Conservation (phyloP, 345 rosid species). For the Firmiana major region DNA sequence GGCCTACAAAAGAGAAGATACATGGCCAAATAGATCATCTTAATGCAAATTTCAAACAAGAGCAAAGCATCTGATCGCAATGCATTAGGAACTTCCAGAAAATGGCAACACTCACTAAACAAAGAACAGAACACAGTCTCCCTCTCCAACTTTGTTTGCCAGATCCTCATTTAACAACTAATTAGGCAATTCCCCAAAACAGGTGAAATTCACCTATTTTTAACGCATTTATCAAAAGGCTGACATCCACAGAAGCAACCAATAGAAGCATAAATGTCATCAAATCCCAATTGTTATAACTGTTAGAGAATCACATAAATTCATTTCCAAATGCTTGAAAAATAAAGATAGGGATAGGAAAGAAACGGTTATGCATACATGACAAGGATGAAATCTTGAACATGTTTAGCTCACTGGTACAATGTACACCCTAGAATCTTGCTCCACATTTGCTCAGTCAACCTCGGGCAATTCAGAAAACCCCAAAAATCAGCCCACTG, state of each 20-base stretch:
- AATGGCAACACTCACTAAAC: neutral
- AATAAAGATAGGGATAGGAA: neutral
- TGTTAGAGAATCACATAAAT: neutral
- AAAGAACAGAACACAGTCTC: neutral
- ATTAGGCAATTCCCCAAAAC: neutral
- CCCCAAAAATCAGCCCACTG: neutral
- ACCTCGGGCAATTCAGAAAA: neutral
- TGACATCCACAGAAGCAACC: neutral
- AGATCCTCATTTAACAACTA: neutral
- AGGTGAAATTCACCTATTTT: neutral
- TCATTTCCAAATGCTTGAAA: neutral
- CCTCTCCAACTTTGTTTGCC: neutral
- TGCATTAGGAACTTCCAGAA: neutral
- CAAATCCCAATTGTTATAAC: neutral
- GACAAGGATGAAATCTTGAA: neutral
- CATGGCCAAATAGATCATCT: conserved; percentile 6
- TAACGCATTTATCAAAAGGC: neutral
- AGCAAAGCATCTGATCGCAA: neutral
- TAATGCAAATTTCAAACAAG: conserved; percentile 2
- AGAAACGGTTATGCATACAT: neutral
- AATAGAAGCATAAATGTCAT: neutral
- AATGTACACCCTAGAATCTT: neutral
- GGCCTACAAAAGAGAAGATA: conserved; percentile 52
- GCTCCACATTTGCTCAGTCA: neutral
- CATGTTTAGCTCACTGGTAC: conserved; percentile 1